Evolutionary conservation across 306 rosid genomes (phyloP).

Genomic region (Prunus armeniaca): DNA sequence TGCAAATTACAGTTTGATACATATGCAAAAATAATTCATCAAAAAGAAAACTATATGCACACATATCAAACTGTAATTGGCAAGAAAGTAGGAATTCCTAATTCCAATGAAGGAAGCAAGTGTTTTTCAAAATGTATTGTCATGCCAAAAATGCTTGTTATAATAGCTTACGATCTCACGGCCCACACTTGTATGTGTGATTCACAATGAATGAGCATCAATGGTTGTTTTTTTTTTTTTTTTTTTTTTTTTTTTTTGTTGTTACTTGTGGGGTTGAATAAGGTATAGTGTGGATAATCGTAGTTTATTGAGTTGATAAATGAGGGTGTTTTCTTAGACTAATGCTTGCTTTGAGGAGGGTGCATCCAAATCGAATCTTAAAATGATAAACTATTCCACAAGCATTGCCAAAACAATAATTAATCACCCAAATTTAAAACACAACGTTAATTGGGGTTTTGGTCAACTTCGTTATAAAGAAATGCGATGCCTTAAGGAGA

Average conservation of each 20-base stretch:
- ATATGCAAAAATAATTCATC: no score
- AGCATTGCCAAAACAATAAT: neutral
- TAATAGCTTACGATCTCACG: no score
- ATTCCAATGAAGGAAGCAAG: no score
- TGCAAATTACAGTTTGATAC: no score
- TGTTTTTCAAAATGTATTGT: no score
- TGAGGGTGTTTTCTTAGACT: neutral
- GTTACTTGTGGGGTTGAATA: neutral
- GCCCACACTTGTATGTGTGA: no score
- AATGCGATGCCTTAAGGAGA: neutral
- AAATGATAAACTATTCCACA: neutral
- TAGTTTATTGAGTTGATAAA: neutral
- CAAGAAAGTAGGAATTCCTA: no score
- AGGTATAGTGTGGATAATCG: neutral
- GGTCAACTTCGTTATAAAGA: neutral
- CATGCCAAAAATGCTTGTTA: no score
- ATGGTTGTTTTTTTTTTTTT: neutral
- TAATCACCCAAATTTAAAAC: neutral
- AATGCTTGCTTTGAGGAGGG: constrained; percentile 10
- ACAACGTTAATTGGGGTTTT: neutral
- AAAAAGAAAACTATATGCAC: no score
- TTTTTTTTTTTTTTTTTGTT: neutral
- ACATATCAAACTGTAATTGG: no score
- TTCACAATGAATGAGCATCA: no score
- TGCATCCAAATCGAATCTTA: constrained; percentile 9